These are phyloP conservation scores for Salix dunnii DNA, from an alignment of 345 rosid genomes.

Conservation along the genomic window DNA sequence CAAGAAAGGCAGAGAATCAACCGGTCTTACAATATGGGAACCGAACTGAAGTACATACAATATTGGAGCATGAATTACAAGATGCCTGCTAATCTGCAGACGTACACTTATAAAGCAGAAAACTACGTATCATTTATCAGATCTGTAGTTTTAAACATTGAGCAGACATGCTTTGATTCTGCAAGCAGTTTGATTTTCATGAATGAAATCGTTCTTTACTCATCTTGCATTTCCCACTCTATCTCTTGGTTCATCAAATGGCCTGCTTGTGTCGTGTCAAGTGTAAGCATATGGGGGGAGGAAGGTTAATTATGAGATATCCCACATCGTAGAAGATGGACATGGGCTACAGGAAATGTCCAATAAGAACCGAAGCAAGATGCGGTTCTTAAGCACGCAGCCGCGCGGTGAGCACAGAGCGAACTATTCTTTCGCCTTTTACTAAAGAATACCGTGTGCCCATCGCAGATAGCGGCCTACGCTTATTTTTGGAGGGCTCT, in stretches of 20 bases:
- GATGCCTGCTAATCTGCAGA: too few relatives aligned
- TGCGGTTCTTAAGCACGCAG: neutral
- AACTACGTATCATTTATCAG: too few relatives aligned
- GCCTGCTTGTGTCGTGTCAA: neutral
- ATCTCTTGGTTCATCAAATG: neutral
- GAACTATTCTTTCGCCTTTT: constrained; percentile 62
- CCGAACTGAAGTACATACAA: too few relatives aligned
- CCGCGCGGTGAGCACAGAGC: constrained; percentile 41
- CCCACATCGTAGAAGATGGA: neutral
- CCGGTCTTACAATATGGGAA: too few relatives aligned
- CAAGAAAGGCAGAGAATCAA: too few relatives aligned
- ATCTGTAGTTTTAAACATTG: too few relatives aligned
- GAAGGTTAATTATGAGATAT: neutral
- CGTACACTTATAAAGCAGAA: too few relatives aligned
- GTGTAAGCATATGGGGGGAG: neutral
- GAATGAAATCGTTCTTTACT: neutral
- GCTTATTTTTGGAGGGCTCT: neutral
- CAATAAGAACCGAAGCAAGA: neutral
- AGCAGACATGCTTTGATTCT: neutral
- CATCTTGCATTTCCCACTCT: neutral
- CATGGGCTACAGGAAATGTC: too few relatives aligned
- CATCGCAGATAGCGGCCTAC: constrained; percentile 24
- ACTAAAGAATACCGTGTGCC: constrained; percentile 54
- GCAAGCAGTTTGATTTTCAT: neutral
- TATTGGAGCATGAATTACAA: too few relatives aligned